Base-by-base conservation (phyloP, 495 filamentous ascomycete genomes). In the Penicillium maclennaniae region DNA sequence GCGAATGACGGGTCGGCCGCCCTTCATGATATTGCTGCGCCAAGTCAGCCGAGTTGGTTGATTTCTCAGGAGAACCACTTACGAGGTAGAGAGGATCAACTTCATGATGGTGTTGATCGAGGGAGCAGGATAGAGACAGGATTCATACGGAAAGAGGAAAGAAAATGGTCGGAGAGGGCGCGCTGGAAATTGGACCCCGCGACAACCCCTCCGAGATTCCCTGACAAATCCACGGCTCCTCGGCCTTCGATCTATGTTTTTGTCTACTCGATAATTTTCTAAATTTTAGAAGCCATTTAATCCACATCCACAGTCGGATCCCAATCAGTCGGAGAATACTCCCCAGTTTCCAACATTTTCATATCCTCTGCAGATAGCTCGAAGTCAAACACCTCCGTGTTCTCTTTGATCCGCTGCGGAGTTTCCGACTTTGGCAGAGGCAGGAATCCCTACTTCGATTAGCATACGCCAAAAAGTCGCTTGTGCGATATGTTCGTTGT, bases 21-120 rank as follows among this genome's bases (percentile, higher is more conserved):
- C 82, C 47, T 69, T 65, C 75, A 96, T 88, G 60, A 97, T 85
- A 77, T 97, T 97, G 53, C 89, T 93, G 69, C 47, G 40, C 6
- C 26, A 37, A 42, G 37, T 62, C 42, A 49, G 54, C 55, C 44
- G 28, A 21, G 42, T 14, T 7, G 42, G 19, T 15, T 7, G 19
- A n/a, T n/a, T 34, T 12, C 15, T 12, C 31, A 8, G 14, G 6
- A 28, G 39, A 26, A 40, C 49, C 7, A 64, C 83, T 67, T 78
- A 92, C 88, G 88, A 91, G 43, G 91, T 95, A 31, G 89, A 95
- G 51, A 96, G 83, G 41, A 95, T 84, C 70, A 96, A 78, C 76
- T 89, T 88, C 75, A 66, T 65, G 56, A 85, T 89, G 46, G 53
- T 67, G 50, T 34, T 56, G 38, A 47, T 51, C 42, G 26, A 45